A percentile compares a stretch with the other conserved stretches of the same genome.
Evolutionary conservation across 1,284 basidiomycete genomes (phyloP).

Genomic region (Amylostereum areolatum): DNA sequence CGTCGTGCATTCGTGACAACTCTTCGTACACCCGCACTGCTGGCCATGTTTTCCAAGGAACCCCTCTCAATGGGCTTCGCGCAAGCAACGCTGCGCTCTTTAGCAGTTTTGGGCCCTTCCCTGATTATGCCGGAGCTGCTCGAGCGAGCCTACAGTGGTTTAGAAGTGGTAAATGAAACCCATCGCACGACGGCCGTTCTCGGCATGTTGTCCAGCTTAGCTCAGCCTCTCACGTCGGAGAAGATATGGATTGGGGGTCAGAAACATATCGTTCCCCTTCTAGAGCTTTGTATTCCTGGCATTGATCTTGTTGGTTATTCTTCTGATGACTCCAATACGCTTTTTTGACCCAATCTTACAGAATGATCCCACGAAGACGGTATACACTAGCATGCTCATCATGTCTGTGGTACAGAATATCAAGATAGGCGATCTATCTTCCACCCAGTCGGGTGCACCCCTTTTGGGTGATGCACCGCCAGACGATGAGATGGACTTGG

Average conservation of each 20-base stretch:
- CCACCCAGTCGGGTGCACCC: constrained; percentile 47
- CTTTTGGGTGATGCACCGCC: constrained; percentile 46
- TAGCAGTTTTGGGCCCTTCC: constrained; percentile 81
- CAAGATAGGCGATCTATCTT: constrained; percentile 76
- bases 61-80: constrained; percentile 60
- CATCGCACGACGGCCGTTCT: constrained; percentile 90
- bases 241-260: constrained; percentile 80
- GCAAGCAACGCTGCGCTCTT: constrained; percentile 64
- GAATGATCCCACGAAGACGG: constrained; percentile 92
- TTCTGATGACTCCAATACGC: neutral
- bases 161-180: constrained; percentile 94
- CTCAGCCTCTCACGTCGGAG: constrained; percentile 76
- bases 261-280: constrained; percentile 82
- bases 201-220: constrained; percentile 79
- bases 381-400: constrained; percentile 78
- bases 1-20: constrained; percentile 79
- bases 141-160: constrained; percentile 85
- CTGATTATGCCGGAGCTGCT: constrained; percentile 91
- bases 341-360: constrained; percentile 24
- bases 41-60: constrained; percentile 96
- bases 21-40: constrained; percentile 83
- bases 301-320: constrained; percentile 67
- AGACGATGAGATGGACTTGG: constrained; percentile 51
- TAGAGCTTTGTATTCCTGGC: constrained; percentile 88
- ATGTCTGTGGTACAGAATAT: constrained; percentile 75